phyloP scores from a whole-genome alignment of 1,139 yeast species.

The Diutina neorugosa region DNA sequence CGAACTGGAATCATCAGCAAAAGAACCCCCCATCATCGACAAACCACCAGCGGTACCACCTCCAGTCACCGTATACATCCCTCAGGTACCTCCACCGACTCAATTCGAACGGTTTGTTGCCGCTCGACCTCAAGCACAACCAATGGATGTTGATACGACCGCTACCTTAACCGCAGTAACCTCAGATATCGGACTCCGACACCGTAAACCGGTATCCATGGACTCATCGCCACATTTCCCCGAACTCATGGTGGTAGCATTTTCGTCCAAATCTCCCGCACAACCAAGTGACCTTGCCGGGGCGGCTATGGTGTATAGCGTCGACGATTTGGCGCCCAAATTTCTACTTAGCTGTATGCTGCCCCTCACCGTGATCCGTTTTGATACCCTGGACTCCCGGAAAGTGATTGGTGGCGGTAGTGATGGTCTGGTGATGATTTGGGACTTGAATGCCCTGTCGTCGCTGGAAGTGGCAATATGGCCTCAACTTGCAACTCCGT shows the following conservation, averaged over 20 bases:
- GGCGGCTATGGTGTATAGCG: neutral
- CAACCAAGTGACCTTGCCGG: neutral
- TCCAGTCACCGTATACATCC: neutral
- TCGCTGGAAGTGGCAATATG: neutral
- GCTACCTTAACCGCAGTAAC: neutral
- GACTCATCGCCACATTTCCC: neutral
- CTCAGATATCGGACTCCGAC: neutral
- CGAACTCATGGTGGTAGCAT: neutral
- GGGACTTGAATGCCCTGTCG: neutral
- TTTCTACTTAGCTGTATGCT: neutral
- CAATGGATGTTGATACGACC: neutral
- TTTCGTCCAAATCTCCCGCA: neutral
- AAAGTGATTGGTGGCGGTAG: neutral
- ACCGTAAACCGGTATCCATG: neutral
- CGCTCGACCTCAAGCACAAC: neutral
- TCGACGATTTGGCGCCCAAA: neutral
- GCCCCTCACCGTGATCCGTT: neutral
- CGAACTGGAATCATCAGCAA: neutral
- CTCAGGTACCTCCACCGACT: neutral
- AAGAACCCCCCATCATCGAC: neutral
- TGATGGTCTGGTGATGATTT: neutral
- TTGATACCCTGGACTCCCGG: neutral
- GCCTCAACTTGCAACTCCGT: neutral
- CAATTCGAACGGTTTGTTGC: neutral
- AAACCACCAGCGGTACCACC: neutral